These are phyloP conservation scores for Ochetophila trinervis DNA, from an alignment of 306 rosid species.

Conservation along the genomic window DNA sequence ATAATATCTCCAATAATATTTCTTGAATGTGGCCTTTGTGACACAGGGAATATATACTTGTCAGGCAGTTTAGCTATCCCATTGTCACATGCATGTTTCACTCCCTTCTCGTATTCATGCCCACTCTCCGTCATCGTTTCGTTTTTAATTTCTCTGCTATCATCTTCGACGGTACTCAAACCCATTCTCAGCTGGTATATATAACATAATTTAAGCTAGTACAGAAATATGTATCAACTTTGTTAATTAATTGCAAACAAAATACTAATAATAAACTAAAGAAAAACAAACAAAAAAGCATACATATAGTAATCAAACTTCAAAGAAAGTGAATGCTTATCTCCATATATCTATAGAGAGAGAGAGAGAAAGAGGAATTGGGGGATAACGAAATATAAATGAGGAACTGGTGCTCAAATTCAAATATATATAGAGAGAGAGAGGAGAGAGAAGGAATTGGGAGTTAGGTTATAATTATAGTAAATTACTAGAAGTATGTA, in stretches of 20 bases:
- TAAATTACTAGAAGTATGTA: no score
- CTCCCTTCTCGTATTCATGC: constrained; percentile 24
- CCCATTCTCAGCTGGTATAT: no score
- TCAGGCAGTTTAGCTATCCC: constrained; percentile 19
- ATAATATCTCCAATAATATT: not conserved
- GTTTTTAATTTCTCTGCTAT: no score
- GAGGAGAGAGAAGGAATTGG: no score
- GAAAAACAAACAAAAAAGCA: not conserved
- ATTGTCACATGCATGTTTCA: constrained; percentile 20
- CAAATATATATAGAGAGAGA: no score
- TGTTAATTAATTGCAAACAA: no score
- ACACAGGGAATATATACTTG: constrained; percentile 26
- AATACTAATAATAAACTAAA: not conserved
- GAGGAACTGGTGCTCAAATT: not conserved
- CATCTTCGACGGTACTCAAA: no score
- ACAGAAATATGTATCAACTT: no score
- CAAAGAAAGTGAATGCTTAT: not conserved
- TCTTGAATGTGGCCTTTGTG: constrained; percentile 17
- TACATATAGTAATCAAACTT: not conserved
- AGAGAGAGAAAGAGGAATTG: not conserved
- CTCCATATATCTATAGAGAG: not conserved
- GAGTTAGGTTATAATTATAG: no score
- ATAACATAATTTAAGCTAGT: no score
- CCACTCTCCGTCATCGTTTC: not conserved
- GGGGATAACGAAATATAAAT: not conserved